Percentiles rank a stretch among this genome's conserved stretches.
Evolutionary conservation across 176 grass and related monocot genomes (phyloP).

Genomic region (Stipa capillata): DNA sequence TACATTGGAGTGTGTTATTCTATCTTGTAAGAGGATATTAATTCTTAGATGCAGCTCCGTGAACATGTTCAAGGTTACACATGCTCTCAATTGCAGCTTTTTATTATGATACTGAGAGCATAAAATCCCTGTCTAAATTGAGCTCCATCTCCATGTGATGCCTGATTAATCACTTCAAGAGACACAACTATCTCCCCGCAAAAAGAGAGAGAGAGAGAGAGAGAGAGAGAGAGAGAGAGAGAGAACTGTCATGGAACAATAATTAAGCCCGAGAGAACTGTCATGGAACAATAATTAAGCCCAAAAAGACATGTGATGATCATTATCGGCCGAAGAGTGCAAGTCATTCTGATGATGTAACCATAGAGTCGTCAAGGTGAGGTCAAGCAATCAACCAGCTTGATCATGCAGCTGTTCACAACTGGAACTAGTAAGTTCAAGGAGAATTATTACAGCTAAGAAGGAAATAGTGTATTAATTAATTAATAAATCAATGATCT

Average conservation of each 20-base stretch:
- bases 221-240: no score
- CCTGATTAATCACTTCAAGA: not conserved
- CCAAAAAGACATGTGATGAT: not conserved
- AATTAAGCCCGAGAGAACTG: not conserved
- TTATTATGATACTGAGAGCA: not conserved
- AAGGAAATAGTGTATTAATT: not conserved
- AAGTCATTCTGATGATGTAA: slow-evolving; percentile 21
- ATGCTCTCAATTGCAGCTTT: not conserved
- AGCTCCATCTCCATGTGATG: not conserved
- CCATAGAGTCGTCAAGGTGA: not conserved
- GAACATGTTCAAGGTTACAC: not conserved
- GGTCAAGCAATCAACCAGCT: not conserved
- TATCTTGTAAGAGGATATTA: not conserved
- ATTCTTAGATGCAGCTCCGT: not conserved
- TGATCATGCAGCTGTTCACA: not conserved
- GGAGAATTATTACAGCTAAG: not conserved
- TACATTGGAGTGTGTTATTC: not conserved
- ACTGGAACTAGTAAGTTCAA: not conserved
- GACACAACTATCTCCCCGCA: no score
- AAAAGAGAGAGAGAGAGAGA: no score
- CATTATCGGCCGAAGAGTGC: not conserved
- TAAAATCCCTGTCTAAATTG: not conserved
- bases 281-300: not conserved
- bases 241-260: not conserved
- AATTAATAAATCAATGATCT: not conserved